Percentiles rank a stretch among this genome's conserved stretches.
These are phyloP conservation scores for Cladobotryum protrusum DNA, from an alignment of 2,329 filamentous ascomycete genomes.

Conservation along the genomic window DNA sequence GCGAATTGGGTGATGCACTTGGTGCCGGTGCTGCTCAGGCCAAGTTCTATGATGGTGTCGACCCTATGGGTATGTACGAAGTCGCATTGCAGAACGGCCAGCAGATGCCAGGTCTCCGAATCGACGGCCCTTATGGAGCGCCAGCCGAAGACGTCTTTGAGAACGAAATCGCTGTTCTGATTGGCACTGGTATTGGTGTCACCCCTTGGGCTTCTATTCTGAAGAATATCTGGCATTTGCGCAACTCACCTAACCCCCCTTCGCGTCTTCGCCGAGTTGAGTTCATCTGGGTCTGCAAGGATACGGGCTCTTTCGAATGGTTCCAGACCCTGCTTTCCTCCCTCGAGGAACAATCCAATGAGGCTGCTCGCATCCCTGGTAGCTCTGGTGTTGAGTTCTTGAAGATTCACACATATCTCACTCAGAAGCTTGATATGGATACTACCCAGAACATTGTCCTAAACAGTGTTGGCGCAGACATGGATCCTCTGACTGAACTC, in stretches of 20 bases:
- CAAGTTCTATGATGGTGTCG: constrained; percentile 83
- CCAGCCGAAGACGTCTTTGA: constrained; percentile 97
- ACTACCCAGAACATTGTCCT: constrained; percentile 95
- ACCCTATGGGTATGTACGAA: constrained; percentile 96
- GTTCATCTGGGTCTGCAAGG: constrained; percentile 98
- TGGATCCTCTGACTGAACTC: constrained; percentile 89
- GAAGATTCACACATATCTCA: constrained; percentile 96
- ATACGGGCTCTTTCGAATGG: constrained; percentile 96
- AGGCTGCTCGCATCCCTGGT: constrained; percentile 60
- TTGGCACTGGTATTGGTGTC: constrained; percentile 81
- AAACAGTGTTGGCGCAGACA: constrained; percentile 81
- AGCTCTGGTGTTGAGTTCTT: constrained; percentile 76
- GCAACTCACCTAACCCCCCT: constrained; percentile 82
- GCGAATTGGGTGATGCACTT: constrained; percentile 88
- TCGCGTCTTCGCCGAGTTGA: constrained; percentile 87
- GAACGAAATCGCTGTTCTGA: constrained; percentile 80
- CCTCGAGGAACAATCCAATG: constrained; percentile 77
- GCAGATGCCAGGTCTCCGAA: constrained; percentile 80
- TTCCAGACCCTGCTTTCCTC: constrained; percentile 91
- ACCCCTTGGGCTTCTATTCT: constrained; percentile 82
- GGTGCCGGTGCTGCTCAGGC: constrained; percentile 82
- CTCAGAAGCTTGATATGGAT: constrained; percentile 85
- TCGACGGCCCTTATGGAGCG: constrained; percentile 94
- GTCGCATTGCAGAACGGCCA: constrained; percentile 90
- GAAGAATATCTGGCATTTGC: constrained; percentile 98